Evolutionary conservation across 2,329 filamentous ascomycete genomes (phyloP), one percentile per base, ranked within the genome.

Genomic region (Aspergillus tanneri): DNA sequence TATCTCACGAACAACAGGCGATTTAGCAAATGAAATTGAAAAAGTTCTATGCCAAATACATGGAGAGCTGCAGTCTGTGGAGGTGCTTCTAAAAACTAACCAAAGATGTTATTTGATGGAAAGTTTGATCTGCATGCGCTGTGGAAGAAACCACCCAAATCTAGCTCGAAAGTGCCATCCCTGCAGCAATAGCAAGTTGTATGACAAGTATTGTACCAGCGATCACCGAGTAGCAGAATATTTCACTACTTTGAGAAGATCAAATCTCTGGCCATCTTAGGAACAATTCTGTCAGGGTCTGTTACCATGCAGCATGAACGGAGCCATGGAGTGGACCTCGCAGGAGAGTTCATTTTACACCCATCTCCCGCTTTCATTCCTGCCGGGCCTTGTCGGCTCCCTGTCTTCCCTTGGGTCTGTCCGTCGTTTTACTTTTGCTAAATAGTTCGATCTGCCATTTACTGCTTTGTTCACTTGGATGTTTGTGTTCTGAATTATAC

Each of bases 141-240:
- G 46, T 11, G 30, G 16, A 4, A 27, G 32, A 14, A 38, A 3
- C 18, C 24, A 27, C 32, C 32, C 16, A 11, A 3, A 1, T n/a
- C 2, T 0, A 14, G 30, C 32, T 18, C 23, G 18, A 16, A 34
- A 22, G 21, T 47, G 46, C 23, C 14, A 21, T 43, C n/a, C 16
- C 39, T 48, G 39, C 21, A 34, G 11, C 2, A 48, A 39, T 14
- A 43, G 10, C 8, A 10, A 42, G 16, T 12, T 47, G 22, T 4
- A 10, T 19, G 10, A 11, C 38, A 47, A 23, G 24, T 21, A 43
- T 18, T 47, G 46, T 18, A 47, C 6, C 7, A 30, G 22, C 3
- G 46, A 47, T 12, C 11, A 12, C 19, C 40, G 39, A 4, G 16
- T 48, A 16, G 39, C 39, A 24, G 39, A 48, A 1, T 48, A 48